phyloP scores from a whole-genome alignment of 2,329 filamentous ascomycete genomes.

The Alternaria longipes region DNA sequence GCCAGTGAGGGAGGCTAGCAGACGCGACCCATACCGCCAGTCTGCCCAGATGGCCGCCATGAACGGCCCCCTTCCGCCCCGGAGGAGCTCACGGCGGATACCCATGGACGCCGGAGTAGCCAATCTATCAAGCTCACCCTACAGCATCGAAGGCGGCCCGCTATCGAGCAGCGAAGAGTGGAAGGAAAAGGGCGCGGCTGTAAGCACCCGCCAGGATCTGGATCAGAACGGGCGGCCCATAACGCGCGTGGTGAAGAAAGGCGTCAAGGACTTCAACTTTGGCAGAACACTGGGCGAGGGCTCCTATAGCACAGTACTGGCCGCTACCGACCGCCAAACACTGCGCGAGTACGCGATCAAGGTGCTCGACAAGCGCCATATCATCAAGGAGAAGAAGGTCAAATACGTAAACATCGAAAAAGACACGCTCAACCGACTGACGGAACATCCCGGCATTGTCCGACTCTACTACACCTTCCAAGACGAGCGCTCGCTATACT shows the following conservation, averaged over 20 bases:
- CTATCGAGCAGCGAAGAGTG: conserved; percentile 84
- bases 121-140: conserved; percentile 53
- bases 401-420: conserved; percentile 99
- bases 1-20: conserved; percentile 73
- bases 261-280: conserved; percentile 96
- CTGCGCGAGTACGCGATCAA: conserved; percentile 98
- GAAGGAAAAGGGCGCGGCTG: conserved; percentile 93
- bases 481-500: conserved; percentile 94
- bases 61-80: conserved; percentile 73
- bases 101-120: conserved; percentile 58
- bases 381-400: conserved; percentile 99
- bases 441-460: conserved; percentile 95
- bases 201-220: conserved; percentile 80
- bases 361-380: conserved; percentile 96
- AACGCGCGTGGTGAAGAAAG: conserved; percentile 89
- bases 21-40: conserved; percentile 73
- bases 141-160: conserved; percentile 66
- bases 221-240: conserved; percentile 86
- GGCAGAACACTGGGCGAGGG: conserved; percentile 91
- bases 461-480: conserved; percentile 99
- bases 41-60: conserved; percentile 62
- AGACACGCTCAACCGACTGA: conserved; percentile 94
- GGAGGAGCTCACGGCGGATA: conserved; percentile 78
- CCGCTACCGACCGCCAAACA: conserved; percentile 92
- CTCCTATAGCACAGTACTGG: conserved; percentile 95